Evolutionary conservation across 805 yeast genomes (phyloP), one percentile per base, ranked within the genome.

Genomic region (Candida vartiovaarae): DNA sequence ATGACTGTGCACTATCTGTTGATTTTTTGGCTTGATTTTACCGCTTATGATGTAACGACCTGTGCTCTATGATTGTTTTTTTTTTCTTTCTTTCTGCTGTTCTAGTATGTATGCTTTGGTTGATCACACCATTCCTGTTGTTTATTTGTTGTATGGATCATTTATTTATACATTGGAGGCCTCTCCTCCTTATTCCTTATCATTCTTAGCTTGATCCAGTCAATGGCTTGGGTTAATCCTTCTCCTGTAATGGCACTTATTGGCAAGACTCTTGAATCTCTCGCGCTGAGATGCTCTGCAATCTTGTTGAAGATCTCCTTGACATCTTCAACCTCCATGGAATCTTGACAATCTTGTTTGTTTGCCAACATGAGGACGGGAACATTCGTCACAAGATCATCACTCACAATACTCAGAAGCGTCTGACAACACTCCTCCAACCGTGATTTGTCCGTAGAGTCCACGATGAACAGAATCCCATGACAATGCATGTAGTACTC

Each of bases 301-400:
- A 85, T 76, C 59, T 82, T 72, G 68, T 93, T 79, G 72, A 91
- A 75, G 52, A 91, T 67, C 74, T 93, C 76, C 70, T 91, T 82
- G 59, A 93, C 74, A 63, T 84, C 84, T 52, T 80, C 85, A 20
- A 84, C 81, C 59, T 84, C 91, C 63, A 84, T 64, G 46, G 80
- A 75, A 39, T 77, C 80, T 44, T 76, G 78, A 32, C 80, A 61
- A 59, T 93, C 98, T 66, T 90, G 96, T 61, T 93, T 93, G 62
- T 93, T 91, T 6, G 97, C 98, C 57, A 91, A 71, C 96, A 91
- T 91, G 45, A 91, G 70, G 8, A 91, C 79, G 2, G 98, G 99
- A 15, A 89, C 82, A 29, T 95, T 89, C 44, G 81, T 86, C 10
- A 75, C 67, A 4, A 44, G 38, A 20, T 70, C 70, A 46, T 81